Evolutionary conservation across 2,329 filamentous ascomycete species (phyloP), one percentile per base, ranked within the genome.

Genomic region (Clonostachys rhizophaga): DNA sequence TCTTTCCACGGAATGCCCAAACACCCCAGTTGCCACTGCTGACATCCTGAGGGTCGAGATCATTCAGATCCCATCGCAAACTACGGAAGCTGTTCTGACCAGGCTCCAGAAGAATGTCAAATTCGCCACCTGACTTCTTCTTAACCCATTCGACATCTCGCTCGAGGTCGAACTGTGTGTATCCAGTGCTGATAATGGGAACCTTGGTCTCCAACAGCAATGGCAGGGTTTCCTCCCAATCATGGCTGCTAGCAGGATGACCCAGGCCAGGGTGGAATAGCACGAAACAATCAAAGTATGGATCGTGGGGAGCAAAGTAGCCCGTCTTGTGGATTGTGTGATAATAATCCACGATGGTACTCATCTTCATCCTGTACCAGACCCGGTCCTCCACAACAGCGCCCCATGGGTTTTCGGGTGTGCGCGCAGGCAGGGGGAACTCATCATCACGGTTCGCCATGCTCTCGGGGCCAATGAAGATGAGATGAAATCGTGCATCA

Each of bases 281-380:
- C 59, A 99, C 84, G 62, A 99, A 96, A 67, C 89, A 94, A 73
- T 99, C 94, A 66, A 99, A 96, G 71, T 99, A 99, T 1, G 94
- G 94, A 63, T 99, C 94, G 63, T 95, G 96, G 0, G 95, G 94
- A 49, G 88, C 83, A 71, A 97, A 99, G 62, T 91, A 81, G 43
- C 90, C 87, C 0, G 92, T 88, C 63, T 91, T 83, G 71, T 99
- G 92, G 56, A 99, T 81, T 3, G 89, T 97, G 68, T 99, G 92
- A 72, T 95, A 99, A 71, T 99, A 96, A 58, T 99, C 94, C 45
- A 97, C 92, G 60, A 91, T 96, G 1, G 95, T 99, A 65, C 87
- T 94, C 60, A 99, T 95, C 74, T 99, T 99, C 82, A 97, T 84
- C 55, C 87, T 86, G 47, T 87, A 84, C 62, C 87, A 89, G 9